Evolutionary conservation across 768 basidiomycete genomes (phyloP).

Genomic region (Hypsizygus marmoreus): DNA sequence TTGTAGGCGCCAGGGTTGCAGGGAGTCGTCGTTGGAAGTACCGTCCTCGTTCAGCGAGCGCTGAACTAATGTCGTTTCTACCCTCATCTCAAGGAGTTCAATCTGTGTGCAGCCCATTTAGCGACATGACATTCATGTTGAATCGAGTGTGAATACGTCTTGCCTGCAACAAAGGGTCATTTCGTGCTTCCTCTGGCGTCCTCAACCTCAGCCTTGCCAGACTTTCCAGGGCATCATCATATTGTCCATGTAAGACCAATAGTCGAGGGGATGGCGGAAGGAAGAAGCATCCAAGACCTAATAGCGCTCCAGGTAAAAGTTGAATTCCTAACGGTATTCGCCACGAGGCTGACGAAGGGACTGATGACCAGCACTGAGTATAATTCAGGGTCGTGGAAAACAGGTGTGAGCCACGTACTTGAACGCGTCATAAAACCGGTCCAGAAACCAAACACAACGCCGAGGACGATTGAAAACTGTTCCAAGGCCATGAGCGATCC

Average conservation of each 20-base stretch:
- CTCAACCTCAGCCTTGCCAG: constrained; percentile 59
- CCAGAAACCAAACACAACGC: constrained; percentile 86
- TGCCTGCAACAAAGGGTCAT: constrained; percentile 57
- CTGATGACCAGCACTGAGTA: constrained; percentile 29
- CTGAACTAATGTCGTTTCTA: constrained; percentile 57
- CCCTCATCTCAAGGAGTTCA: constrained; percentile 77
- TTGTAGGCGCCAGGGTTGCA: constrained; percentile 18
- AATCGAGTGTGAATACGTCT: constrained; percentile 2
- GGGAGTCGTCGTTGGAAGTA: constrained; percentile 9
- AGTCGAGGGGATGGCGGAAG: constrained; percentile 66
- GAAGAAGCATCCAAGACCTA: constrained; percentile 61
- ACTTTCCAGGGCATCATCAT: constrained; percentile 58
- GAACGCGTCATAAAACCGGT: constrained; percentile 72
- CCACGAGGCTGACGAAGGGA: constrained; percentile 70
- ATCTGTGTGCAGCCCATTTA: constrained; percentile 38
- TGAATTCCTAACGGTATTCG: constrained; percentile 76
- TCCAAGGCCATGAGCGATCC: constrained; percentile 81
- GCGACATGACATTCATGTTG: too few species aligned
- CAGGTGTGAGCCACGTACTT: constrained; percentile 37
- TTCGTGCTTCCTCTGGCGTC: constrained; percentile 42
- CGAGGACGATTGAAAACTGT: constrained; percentile 78
- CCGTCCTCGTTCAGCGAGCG: constrained; percentile 27
- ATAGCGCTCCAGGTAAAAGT: constrained; percentile 65
- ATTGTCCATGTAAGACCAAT: constrained; percentile 54
- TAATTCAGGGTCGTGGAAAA: neutral